Evolutionary conservation across 768 basidiomycete species (phyloP).

Genomic region (Imleria badia): DNA sequence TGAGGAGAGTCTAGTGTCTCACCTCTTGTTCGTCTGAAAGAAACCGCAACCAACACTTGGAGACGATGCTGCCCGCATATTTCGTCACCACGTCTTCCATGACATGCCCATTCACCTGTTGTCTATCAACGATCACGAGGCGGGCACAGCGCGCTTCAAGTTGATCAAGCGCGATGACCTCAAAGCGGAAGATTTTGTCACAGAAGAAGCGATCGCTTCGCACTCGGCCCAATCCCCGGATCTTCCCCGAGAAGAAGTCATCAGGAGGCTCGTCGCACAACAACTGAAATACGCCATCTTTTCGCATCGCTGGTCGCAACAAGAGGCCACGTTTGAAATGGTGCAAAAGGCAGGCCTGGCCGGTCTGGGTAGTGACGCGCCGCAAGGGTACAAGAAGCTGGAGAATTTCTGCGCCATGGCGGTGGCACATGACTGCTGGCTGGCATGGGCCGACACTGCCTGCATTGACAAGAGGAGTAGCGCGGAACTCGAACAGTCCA

Average conservation of each 20-base stretch:
- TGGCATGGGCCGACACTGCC: constrained; percentile 36
- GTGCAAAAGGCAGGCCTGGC: background rate
- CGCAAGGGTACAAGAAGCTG: background rate
- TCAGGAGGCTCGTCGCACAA: background rate
- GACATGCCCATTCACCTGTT: background rate
- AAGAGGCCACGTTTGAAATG: background rate
- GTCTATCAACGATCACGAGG: background rate
- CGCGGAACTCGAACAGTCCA: constrained; percentile 9
- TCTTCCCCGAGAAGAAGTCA: background rate
- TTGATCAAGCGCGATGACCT: background rate
- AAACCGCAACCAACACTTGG: background rate
- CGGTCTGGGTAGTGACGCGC: background rate
- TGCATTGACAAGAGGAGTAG: constrained; percentile 14
- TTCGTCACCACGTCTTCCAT: background rate
- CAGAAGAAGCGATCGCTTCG: background rate
- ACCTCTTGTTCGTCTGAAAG: background rate
- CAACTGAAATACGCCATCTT: background rate
- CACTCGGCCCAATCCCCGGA: background rate
- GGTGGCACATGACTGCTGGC: background rate
- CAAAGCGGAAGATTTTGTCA: background rate
- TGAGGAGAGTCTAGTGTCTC: background rate
- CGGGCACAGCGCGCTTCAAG: background rate
- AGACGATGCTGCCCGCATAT: background rate
- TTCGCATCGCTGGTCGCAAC: background rate
- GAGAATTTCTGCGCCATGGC: background rate